These are phyloP conservation scores for Scenedesmus sp. DNA, from an alignment of 163 green algal species.

Conservation along the genomic window DNA sequence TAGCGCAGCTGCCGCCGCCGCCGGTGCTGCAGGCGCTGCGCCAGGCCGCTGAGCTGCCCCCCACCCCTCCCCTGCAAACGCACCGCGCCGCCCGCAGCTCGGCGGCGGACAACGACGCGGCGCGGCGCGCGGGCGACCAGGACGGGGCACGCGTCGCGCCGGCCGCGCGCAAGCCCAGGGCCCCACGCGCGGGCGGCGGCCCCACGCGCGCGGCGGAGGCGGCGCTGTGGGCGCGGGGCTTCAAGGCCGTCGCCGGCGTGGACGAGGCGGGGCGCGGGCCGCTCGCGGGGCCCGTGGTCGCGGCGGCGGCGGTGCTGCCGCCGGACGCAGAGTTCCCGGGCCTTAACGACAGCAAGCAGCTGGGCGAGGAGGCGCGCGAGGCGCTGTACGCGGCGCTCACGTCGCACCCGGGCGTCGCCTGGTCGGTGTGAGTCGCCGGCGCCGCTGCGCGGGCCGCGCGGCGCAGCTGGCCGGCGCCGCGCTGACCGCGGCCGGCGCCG, in stretches of 20 bases:
- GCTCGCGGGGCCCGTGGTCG: conserved; percentile 90
- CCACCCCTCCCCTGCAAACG: no score
- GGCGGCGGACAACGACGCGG: no score
- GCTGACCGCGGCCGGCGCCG: background rate
- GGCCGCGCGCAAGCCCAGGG: background rate
- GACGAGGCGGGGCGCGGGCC: conserved; percentile 92
- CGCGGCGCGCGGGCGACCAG: no score
- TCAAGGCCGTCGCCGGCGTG: conserved; percentile 68
- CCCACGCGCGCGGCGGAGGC: conserved; percentile 31
- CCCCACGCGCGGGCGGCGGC: background rate
- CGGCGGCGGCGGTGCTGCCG: conserved; percentile 83
- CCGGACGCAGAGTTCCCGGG: conserved; percentile 47
- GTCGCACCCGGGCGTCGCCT: conserved; percentile 53
- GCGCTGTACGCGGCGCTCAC: conserved; percentile 71
- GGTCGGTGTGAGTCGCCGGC: conserved; percentile 10
- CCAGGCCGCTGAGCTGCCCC: no score
- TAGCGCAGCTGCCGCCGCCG: no score
- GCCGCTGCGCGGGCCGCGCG: background rate
- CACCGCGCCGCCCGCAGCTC: no score
- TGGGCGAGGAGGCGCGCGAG: background rate
- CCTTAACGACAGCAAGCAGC: conserved; percentile 86
- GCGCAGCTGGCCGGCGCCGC: background rate
- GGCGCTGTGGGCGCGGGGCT: conserved; percentile 44
- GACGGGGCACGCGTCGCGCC: no score
- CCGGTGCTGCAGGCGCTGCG: no score